Evolutionary conservation across 75 land plant genomes (phyloP).

Genomic region (Picea glauca): DNA sequence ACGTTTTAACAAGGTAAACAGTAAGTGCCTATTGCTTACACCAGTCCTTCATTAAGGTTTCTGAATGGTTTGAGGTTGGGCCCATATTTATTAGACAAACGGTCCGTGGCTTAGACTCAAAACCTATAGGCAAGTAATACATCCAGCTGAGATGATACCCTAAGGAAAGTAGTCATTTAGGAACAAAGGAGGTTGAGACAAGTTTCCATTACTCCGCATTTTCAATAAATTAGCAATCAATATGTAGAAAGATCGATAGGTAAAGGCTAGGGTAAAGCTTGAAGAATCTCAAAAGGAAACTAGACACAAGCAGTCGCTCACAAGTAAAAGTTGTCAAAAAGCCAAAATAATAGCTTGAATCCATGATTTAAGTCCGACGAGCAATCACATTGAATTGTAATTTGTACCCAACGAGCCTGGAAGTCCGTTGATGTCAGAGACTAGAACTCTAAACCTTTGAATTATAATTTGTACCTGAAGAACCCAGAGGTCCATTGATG

Average conservation of each 20-base stretch:
- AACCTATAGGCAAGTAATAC: too few species aligned
- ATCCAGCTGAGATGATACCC: neutral
- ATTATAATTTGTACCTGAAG: neutral
- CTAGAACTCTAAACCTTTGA: neutral
- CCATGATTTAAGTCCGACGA: neutral
- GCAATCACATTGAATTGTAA: neutral
- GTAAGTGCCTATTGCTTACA: neutral
- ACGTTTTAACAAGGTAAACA: neutral
- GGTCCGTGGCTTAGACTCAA: too few species aligned
- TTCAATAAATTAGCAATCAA: neutral
- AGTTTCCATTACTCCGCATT: neutral
- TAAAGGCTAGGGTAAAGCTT: neutral
- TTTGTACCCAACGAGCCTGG: neutral
- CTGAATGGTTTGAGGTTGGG: neutral
- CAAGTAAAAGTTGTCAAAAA: neutral
- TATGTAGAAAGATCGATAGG: neutral
- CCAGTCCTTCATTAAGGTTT: neutral
- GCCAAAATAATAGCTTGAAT: neutral
- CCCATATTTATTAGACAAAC: too few species aligned
- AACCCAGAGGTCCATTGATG: neutral
- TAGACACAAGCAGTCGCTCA: too few species aligned
- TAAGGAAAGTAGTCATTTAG: neutral
- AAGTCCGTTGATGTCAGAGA: neutral
- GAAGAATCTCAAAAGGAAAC: neutral
- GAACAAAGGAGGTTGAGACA: neutral